Conservation (phyloP, 805 yeast species). For the Komagataella kurtzmanii region DNA sequence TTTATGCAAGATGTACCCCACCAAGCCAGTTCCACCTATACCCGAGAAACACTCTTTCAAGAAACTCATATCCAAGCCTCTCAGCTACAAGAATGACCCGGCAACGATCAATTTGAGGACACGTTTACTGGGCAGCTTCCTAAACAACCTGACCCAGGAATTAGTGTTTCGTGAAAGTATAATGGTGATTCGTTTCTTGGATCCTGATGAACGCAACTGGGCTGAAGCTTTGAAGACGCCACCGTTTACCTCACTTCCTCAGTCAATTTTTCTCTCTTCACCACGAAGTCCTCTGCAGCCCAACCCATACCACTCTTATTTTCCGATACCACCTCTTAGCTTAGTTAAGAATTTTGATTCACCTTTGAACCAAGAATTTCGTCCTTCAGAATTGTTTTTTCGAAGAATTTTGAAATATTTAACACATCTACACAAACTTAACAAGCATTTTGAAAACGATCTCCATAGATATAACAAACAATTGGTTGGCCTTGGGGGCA, state of each 20-base stretch:
- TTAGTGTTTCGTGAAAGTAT: constrained; percentile 21
- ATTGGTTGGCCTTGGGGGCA: constrained; percentile 41
- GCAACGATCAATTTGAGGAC: constrained; percentile 32
- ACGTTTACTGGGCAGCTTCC: constrained; percentile 28
- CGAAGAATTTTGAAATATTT: constrained; percentile 7
- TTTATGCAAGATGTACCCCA: constrained; percentile 63
- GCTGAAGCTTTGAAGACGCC: constrained; percentile 23
- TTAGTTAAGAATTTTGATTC: constrained; percentile 14
- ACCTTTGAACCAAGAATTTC: constrained; percentile 10
- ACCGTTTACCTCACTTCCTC: constrained; percentile 29
- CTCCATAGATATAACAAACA: constrained; percentile 23
- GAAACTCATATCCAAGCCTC: constrained; percentile 16
- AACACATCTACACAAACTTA: constrained; percentile 19
- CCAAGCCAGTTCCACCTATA: constrained; percentile 88
- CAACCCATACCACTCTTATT: constrained; percentile 34
- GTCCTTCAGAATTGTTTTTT: constrained; percentile 13
- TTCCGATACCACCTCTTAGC: constrained; percentile 26
- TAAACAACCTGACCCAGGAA: constrained; percentile 23
- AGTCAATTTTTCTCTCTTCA: constrained; percentile 32
- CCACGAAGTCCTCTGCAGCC: constrained; percentile 38
- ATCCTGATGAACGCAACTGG: constrained; percentile 38
- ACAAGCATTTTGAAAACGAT: constrained; percentile 24
- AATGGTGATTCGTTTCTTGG: constrained; percentile 32
- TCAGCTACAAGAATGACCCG: constrained; percentile 16
- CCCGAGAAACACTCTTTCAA: constrained; percentile 67